Evolutionary conservation across 2,329 filamentous ascomycete genomes (phyloP), one percentile per base, ranked within the genome.

Genomic region (Diaporthe citrichinensis): DNA sequence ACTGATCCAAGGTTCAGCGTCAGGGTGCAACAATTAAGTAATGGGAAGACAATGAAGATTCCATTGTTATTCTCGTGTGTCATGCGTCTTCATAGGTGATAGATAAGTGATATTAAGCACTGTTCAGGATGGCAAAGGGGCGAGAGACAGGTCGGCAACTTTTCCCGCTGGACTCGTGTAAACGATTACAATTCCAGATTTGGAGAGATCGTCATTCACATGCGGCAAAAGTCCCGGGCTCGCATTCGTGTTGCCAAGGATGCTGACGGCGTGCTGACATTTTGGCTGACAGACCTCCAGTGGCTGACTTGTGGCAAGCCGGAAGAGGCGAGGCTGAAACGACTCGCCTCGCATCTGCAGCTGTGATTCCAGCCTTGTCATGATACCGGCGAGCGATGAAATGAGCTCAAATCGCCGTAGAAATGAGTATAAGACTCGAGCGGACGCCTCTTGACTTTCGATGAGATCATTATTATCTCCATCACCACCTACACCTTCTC

Each of bases 361-460:
- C 46, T 28, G 12, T 6, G 5, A 14, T 14, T 15, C 23, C n/a
- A 68, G 31, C 44, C 62, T 23, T 34, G 2, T 4, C 9, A n/a
- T 39, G 12, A 25, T 3, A 3, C 4, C 9, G 5, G 1, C 4
- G 12, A 31, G 9, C 15, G 14, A 17, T 0, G 3, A 9, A 0
- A 0, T 15, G 7, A 20, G 2, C 3, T 25, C 25, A 2, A 2
- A 0, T 17, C 9, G 12, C 2, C 9, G 23, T 5, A 23, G 0
- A 1, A 10, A 20, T 12, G 15, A 3, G 15, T 53, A 53, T 39
- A 68, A 68, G 14, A 68, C 6, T 20, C 6, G 12, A 51, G 14
- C 4, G 3, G n/a, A 5, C 4, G 28, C 12, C 44, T 39, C 14
- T 7, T 6, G 7, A 12, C 15, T 46, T 31, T 10, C 15, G 5